phyloP scores from a whole-genome alignment of 1,139 yeast species.

The Blastobotrys raffinosifermentans region DNA sequence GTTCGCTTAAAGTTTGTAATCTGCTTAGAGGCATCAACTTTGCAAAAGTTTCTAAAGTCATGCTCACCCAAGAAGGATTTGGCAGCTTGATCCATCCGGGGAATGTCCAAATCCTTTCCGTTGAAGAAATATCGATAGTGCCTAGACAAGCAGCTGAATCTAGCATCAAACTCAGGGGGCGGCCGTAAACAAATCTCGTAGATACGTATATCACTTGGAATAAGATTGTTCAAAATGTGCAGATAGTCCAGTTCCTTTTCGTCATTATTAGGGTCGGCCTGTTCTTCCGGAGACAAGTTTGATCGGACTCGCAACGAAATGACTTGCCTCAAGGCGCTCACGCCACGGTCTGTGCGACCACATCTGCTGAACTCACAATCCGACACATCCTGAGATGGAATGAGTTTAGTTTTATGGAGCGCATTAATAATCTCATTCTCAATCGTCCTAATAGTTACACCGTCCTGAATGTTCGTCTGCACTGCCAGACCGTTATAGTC shows the following conservation, averaged over 20 bases:
- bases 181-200: conserved; percentile 80
- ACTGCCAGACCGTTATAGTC: conserved; percentile 84
- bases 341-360: conserved; percentile 96
- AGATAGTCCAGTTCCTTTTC: conserved; percentile 68
- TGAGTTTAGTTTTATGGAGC: conserved; percentile 57
- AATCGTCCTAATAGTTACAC: conserved; percentile 68
- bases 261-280: conserved; percentile 52
- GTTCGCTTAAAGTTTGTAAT: conserved; percentile 66
- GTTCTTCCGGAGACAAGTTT: conserved; percentile 50
- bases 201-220: conserved; percentile 79
- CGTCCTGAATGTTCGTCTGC: conserved; percentile 50
- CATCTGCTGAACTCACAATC: conserved; percentile 77
- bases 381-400: conserved; percentile 54
- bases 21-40: conserved; percentile 89
- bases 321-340: conserved; percentile 94
- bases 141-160: conserved; percentile 79
- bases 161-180: conserved; percentile 77
- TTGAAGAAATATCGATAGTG: conserved; percentile 81
- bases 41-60: conserved; percentile 93
- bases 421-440: conserved; percentile 75
- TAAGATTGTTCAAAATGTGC: conserved; percentile 61
- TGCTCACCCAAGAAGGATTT: conserved; percentile 60
- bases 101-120: conserved; percentile 50
- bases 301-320: conserved; percentile 77
- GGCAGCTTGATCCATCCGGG: conserved; percentile 68